Conservation (phyloP, 176 grass and related monocot species). For the Aegilops speltoides region DNA sequence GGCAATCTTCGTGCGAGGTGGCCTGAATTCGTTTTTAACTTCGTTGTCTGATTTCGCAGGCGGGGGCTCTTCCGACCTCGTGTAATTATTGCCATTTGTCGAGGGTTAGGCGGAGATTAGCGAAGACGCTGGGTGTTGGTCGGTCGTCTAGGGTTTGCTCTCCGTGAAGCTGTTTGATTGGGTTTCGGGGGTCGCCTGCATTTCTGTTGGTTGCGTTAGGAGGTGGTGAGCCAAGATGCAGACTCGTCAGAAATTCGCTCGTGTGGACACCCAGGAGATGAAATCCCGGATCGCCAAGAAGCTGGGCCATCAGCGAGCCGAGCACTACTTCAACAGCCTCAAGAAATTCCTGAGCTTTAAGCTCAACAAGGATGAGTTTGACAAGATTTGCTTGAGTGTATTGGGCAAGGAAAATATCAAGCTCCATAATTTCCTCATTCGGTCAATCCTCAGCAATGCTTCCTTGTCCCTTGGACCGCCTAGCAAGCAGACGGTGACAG, state of each 20-base stretch:
- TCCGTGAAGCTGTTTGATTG: not conserved
- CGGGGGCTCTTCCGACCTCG: not conserved
- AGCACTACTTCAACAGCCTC: slow-evolving; percentile 39
- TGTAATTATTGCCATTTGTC: not conserved
- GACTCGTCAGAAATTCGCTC: slow-evolving; percentile 23
- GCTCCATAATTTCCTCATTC: slow-evolving; percentile 42
- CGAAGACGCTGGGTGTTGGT: not conserved
- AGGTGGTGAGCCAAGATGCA: not conserved
- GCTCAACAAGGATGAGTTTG: slow-evolving; percentile 43
- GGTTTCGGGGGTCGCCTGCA: not conserved
- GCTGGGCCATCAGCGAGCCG: slow-evolving; percentile 26
- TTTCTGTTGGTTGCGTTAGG: not conserved
- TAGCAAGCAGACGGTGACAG: slow-evolving; percentile 36
- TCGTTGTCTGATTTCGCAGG: slow-evolving; percentile 15
- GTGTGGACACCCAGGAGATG: slow-evolving; percentile 30
- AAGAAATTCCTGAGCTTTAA: slow-evolving; percentile 39
- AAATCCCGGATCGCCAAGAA: slow-evolving; percentile 38
- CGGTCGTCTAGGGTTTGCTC: slow-evolving; percentile 9
- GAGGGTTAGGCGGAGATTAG: not conserved
- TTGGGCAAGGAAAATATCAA: slow-evolving; percentile 45
- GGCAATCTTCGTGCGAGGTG: not conserved
- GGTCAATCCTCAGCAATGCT: slow-evolving; percentile 46
- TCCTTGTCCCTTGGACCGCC: slow-evolving; percentile 20
- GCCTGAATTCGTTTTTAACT: not conserved
- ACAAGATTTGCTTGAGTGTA: slow-evolving; percentile 35